phyloP scores from a whole-genome alignment of 345 rosid genomes.

The Acer saccharum region DNA sequence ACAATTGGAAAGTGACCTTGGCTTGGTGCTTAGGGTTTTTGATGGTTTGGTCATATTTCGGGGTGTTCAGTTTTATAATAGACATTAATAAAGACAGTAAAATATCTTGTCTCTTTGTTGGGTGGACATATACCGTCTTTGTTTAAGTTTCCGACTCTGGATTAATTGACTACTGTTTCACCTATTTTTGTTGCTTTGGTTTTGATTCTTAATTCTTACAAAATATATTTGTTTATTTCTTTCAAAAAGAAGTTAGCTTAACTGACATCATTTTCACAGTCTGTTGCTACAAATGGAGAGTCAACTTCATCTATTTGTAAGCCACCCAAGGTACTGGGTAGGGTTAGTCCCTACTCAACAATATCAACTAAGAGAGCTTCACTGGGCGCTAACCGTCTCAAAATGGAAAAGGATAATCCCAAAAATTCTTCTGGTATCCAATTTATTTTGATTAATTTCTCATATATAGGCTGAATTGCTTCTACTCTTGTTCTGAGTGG shows the following conservation, averaged over 20 bases:
- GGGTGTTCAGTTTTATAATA: background rate
- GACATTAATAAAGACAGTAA: background rate
- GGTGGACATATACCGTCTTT: background rate
- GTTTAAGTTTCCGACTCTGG: background rate
- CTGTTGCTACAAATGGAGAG: constrained; percentile 35
- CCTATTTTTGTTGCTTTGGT: background rate
- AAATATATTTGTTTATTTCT: background rate
- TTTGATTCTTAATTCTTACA: background rate
- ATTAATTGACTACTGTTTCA: background rate
- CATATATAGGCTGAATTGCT: background rate
- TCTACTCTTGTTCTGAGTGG: constrained; percentile 17
- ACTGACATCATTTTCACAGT: constrained; percentile 33
- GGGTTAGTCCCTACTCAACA: constrained; percentile 35
- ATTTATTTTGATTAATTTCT: background rate
- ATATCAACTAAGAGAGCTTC: constrained; percentile 56
- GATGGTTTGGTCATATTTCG: background rate
- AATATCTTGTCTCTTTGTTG: background rate
- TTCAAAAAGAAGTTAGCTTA: constrained; percentile 1
- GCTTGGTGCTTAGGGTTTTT: background rate
- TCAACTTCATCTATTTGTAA: constrained; percentile 44
- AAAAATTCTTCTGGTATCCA: constrained; percentile 39
- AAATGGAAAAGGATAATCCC: constrained; percentile 49
- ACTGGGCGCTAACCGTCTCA: constrained; percentile 47
- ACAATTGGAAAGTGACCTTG: background rate
- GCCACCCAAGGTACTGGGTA: constrained; percentile 49